Base-by-base conservation (phyloP, 2,329 filamentous ascomycete species). In the Chaetomium sp. region DNA sequence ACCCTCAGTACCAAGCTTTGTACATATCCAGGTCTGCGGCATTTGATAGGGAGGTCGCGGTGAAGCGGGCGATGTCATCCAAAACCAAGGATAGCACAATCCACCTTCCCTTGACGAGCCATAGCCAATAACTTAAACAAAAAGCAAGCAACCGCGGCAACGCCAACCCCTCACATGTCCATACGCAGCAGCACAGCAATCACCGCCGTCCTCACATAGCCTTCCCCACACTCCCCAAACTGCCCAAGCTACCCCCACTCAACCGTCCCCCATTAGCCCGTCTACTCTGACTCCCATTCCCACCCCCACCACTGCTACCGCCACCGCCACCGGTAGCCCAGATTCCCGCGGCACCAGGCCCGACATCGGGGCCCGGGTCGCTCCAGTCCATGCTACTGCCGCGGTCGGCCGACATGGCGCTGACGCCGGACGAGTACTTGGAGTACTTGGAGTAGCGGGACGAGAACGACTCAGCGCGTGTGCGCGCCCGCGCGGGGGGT, bases 311-410 rank as follows among this genome's bases (percentile, higher is more conserved):
- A 65, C 69, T 70, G 49, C 65, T 71, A 60, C 65, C 74, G 35
- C 29, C 51, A 23, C 25, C 50, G 16, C 8, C 19, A 33, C 27
- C 19, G 35, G 74, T 51, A 10, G n/a, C 31, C 38, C 47, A 21
- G 8, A 31, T 45, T n/a, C n/a, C 33, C 33, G 25, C 29, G 9
- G 56, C 35, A 29, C 29, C 56, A 12, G 79, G 78, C 0, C 83
- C 83, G 0, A 86, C 77, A 67, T 86, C 83, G 2, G 83, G 83
- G 0, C 83, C 83, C 0, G 83, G 83, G 62, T 85, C 83, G 61
- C 81, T 82, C 82, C 79, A 85, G 31, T 79, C 49, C 50, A 53
- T 53, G 7, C 31, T 21, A 4, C 16, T n/a, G 8, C 29, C 79
- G 57, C 74, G 75, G 23, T 25, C 57, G 16, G 27, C 38, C 13